These are phyloP conservation scores for Ophiocytium majus DNA, from an alignment of 352 stramenopile species.

Conservation along the genomic window DNA sequence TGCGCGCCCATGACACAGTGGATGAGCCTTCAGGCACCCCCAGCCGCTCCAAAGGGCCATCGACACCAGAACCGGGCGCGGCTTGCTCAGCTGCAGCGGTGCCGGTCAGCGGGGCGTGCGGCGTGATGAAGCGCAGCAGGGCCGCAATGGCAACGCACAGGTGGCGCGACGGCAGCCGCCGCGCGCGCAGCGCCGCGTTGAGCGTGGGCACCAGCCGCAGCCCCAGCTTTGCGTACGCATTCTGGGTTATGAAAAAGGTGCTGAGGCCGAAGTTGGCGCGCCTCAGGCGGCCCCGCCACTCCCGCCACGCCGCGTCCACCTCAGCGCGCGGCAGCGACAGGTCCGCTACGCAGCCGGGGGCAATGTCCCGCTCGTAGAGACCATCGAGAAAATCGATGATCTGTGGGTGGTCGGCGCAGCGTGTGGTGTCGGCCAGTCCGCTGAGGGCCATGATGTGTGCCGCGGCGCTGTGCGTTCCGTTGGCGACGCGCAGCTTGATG, in stretches of 20 bases:
- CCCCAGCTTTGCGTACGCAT: slow-evolving; percentile 70
- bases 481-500: slow-evolving; percentile 84
- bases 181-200: slow-evolving; percentile 18
- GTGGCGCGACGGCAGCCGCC: slow-evolving; percentile 25
- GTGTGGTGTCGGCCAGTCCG: slow-evolving; percentile 38
- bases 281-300: slow-evolving; percentile 78
- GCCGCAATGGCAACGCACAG: slow-evolving; percentile 66
- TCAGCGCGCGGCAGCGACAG: slow-evolving; percentile 24
- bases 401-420: slow-evolving; percentile 18
- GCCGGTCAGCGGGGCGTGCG: slow-evolving; percentile 22
- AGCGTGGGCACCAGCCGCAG: slow-evolving; percentile 66
- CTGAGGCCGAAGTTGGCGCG: slow-evolving; percentile 81
- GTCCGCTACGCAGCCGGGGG: slow-evolving; percentile 23
- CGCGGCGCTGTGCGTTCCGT: slow-evolving; percentile 82
- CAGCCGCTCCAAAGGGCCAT: no score
- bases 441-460: slow-evolving; percentile 71
- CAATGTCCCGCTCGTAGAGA: slow-evolving; percentile 60
- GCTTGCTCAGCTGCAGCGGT: background rate
- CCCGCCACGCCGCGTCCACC: slow-evolving; percentile 58
- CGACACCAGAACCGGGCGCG: no score
- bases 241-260: slow-evolving; percentile 87
- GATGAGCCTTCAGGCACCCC: background rate
- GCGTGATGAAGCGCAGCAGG: slow-evolving; percentile 68
- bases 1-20: background rate
- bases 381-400: slow-evolving; percentile 58